Evolutionary conservation across 352 stramenopile genomes (phyloP).

Genomic region (Globisporangium iwayamae): DNA sequence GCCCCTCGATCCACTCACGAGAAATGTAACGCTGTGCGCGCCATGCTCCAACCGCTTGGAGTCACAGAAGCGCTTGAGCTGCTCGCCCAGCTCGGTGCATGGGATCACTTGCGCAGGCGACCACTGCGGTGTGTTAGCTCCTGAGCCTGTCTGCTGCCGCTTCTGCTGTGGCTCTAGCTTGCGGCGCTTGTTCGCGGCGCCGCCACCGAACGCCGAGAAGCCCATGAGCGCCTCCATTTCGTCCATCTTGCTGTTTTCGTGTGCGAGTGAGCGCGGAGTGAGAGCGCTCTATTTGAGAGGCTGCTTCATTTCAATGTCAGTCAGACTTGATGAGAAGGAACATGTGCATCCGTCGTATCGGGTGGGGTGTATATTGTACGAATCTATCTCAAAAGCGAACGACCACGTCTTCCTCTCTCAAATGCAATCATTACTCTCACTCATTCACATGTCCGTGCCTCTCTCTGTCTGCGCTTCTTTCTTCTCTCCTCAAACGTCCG

Average conservation of each 20-base stretch:
- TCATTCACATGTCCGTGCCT: not conserved
- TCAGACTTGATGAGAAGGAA: not conserved
- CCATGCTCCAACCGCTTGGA: slow-evolving; percentile 16
- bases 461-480: not conserved
- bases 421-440: slow-evolving; percentile 10
- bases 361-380: slow-evolving; percentile 16
- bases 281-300: slow-evolving; percentile 7
- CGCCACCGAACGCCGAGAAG: slow-evolving; percentile 59
- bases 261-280: not conserved
- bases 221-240: slow-evolving; percentile 45
- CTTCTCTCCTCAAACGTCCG: not conserved
- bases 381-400: slow-evolving; percentile 14
- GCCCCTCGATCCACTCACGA: slow-evolving; percentile 18
- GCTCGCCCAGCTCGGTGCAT: slow-evolving; percentile 30
- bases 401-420: slow-evolving; percentile 7
- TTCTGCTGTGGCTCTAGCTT: not conserved
- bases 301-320: not conserved
- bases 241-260: slow-evolving; percentile 17
- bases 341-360: not conserved
- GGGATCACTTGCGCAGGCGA: slow-evolving; percentile 30
- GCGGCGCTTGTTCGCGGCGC: not conserved
- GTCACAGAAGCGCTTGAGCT: slow-evolving; percentile 2
- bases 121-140: not conserved
- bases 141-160: not conserved
- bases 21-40: slow-evolving; percentile 27